Conservation (phyloP, 805 yeast species). For the Starmera dryadoides region DNA sequence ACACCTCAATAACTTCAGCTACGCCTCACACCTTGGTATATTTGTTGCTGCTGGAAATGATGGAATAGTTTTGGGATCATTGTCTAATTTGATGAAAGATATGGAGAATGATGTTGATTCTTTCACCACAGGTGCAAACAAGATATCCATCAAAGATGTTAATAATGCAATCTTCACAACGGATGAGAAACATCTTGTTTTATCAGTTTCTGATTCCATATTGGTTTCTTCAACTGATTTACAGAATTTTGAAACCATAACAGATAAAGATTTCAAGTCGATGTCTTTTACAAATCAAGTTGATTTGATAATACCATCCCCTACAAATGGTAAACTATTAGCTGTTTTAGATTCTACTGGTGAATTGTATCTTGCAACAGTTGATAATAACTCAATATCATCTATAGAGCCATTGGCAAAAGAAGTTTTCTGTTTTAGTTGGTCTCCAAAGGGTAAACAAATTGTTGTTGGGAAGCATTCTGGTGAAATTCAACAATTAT, state of each 20-base stretch:
- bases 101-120: slow-evolving; percentile 15
- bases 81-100: slow-evolving; percentile 25
- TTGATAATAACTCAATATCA: background rate
- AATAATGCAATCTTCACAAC: slow-evolving; percentile 24
- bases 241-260: slow-evolving; percentile 1
- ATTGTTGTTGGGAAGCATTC: slow-evolving; percentile 9
- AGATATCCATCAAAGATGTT: slow-evolving; percentile 15
- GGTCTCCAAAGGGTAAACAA: slow-evolving; percentile 16
- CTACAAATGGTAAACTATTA: slow-evolving; percentile 8
- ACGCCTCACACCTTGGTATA: slow-evolving; percentile 23
- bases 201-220: slow-evolving; percentile 19
- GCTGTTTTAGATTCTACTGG: slow-evolving; percentile 11
- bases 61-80: slow-evolving; percentile 27
- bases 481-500: slow-evolving; percentile 9
- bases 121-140: slow-evolving; percentile 13
- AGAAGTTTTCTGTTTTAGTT: slow-evolving; percentile 18
- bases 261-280: slow-evolving; percentile 5
- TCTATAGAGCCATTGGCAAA: slow-evolving; percentile 2
- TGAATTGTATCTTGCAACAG: slow-evolving; percentile 10
- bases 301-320: slow-evolving; percentile 17
- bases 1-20: slow-evolving; percentile 28
- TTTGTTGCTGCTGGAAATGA: slow-evolving; percentile 33
- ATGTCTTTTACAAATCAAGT: slow-evolving; percentile 8
- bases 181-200: slow-evolving; percentile 23
- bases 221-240: slow-evolving; percentile 5